Evolutionary conservation across 768 basidiomycete genomes (phyloP).

Genomic region (Lactarius evosmus): DNA sequence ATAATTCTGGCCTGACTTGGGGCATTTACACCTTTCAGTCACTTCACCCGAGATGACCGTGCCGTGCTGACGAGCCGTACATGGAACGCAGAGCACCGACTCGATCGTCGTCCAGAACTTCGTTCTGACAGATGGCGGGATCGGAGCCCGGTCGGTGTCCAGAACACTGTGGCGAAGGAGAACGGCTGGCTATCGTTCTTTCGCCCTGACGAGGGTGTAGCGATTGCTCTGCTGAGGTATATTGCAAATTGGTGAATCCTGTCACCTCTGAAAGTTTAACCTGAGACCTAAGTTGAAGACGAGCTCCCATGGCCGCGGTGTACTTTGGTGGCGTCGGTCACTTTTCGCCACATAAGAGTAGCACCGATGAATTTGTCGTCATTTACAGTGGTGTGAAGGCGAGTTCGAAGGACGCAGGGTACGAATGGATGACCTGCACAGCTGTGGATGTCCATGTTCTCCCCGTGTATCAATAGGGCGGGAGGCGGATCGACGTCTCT

Average conservation of each 20-base stretch:
- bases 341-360: neutral
- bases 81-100: slow-evolving; percentile 1
- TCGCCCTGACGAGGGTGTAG: neutral
- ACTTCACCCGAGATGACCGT: neutral
- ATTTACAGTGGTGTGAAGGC: neutral
- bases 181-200: slow-evolving; percentile 4
- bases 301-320: slow-evolving; percentile 11
- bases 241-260: slow-evolving; percentile 12
- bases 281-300: slow-evolving; percentile 7
- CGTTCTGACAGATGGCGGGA: slow-evolving; percentile 1
- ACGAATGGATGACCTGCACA: neutral
- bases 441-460: neutral
- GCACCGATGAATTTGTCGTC: slow-evolving; percentile 1
- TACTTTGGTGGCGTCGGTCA: slow-evolving; percentile 6
- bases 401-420: neutral
- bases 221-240: neutral
- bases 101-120: slow-evolving; percentile 2
- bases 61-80: neutral
- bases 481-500: neutral
- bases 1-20: neutral
- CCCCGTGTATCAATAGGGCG: neutral
- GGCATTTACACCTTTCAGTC: neutral
- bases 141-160: neutral
- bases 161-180: neutral
- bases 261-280: neutral